Evolutionary conservation across 495 filamentous ascomycete genomes (phyloP).

Genomic region (Beverwykella pulmonaria): DNA sequence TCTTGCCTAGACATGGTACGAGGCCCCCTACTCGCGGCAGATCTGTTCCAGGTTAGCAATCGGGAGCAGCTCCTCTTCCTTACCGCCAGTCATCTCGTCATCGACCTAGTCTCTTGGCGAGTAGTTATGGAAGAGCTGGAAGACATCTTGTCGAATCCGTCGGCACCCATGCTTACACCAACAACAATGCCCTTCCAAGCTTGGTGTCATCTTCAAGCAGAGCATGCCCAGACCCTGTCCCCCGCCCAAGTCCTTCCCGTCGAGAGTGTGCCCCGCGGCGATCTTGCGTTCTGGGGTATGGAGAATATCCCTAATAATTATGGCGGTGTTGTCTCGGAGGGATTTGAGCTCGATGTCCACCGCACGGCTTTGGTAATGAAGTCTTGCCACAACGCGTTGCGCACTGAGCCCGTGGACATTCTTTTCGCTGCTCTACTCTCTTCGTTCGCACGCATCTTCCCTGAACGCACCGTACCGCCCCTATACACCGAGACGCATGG

Average conservation of each 20-base stretch:
- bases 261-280: neutral
- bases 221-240: neutral
- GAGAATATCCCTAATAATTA: no score
- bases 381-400: slow-evolving; percentile 1
- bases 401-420: slow-evolving; percentile 16
- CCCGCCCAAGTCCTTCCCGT: neutral
- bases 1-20: slow-evolving; percentile 10
- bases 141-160: neutral
- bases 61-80: slow-evolving; percentile 12
- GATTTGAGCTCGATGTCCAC: slow-evolving; percentile 5
- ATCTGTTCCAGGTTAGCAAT: slow-evolving; percentile 13
- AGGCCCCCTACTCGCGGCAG: slow-evolving; percentile 23
- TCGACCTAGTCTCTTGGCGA: slow-evolving; percentile 21
- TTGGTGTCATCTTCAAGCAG: slow-evolving; percentile 11
- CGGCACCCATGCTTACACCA: neutral
- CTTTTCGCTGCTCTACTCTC: slow-evolving; percentile 4
- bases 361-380: neutral
- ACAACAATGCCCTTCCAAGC: slow-evolving; percentile 8
- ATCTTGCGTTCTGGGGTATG: slow-evolving; percentile 8
- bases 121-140: slow-evolving; percentile 13
- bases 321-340: no score
- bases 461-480: neutral
- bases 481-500: slow-evolving; percentile 14
- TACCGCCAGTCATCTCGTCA: slow-evolving; percentile 8
- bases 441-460: neutral